A percentile compares a stretch with the other conserved stretches of the same genome.
These are phyloP conservation scores for Penicillium sp. DNA, from an alignment of 2,329 filamentous ascomycete genomes.

Conservation along the genomic window DNA sequence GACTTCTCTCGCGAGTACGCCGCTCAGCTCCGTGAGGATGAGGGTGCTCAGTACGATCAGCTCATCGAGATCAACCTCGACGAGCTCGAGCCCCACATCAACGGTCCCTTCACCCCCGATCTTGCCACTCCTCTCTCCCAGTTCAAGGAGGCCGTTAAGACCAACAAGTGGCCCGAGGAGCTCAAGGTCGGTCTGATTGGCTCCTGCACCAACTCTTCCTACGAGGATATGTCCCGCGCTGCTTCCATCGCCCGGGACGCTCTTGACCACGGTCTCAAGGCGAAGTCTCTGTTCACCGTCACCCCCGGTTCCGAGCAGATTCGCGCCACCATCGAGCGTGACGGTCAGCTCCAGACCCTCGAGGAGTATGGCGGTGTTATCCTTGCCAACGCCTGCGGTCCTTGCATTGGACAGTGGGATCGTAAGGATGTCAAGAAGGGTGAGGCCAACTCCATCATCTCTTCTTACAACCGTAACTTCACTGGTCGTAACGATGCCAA, in stretches of 20 bases:
- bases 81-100: slow-evolving; percentile 95
- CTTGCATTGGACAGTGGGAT: slow-evolving; percentile 95
- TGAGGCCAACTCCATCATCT: slow-evolving; percentile 91
- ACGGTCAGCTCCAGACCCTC: slow-evolving; percentile 88
- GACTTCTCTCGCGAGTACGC: slow-evolving; percentile 84
- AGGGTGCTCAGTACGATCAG: slow-evolving; percentile 92
- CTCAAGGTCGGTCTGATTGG: slow-evolving; percentile 96
- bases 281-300: slow-evolving; percentile 89
- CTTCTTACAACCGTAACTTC: slow-evolving; percentile 99
- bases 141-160: slow-evolving; percentile 90
- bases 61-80: slow-evolving; percentile 93
- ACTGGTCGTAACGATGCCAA: slow-evolving; percentile 96
- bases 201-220: slow-evolving; percentile 92
- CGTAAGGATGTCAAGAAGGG: slow-evolving; percentile 92
- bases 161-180: slow-evolving; percentile 93
- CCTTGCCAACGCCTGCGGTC: slow-evolving; percentile 90
- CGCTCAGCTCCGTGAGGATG: slow-evolving; percentile 78
- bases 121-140: slow-evolving; percentile 96
- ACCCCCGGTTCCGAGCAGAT: slow-evolving; percentile 98
- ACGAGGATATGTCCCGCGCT: slow-evolving; percentile 88
- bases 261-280: slow-evolving; percentile 85
- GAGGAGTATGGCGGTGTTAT: slow-evolving; percentile 95
- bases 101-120: slow-evolving; percentile 98
- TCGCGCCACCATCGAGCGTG: slow-evolving; percentile 83
- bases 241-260: slow-evolving; percentile 90